A percentile compares a stretch with the other conserved stretches of the same genome.
Conservation (phyloP, 2,329 filamentous ascomycete genomes). For the Aspergillus pseudoviridinutans region DNA sequence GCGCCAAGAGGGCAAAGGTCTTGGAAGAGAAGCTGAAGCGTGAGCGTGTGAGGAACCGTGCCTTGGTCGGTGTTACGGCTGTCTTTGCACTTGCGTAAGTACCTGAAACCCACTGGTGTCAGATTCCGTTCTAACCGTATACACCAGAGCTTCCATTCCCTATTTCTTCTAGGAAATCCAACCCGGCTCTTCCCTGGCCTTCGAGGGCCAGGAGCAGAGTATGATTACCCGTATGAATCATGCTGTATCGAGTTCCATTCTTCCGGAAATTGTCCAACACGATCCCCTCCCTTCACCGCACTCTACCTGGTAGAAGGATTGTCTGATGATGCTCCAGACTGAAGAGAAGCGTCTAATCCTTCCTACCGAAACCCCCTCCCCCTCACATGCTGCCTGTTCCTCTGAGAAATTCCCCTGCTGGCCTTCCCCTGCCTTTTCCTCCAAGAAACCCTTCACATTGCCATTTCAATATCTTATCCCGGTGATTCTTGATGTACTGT, state of each 20-base stretch:
- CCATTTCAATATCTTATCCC: slow-evolving; percentile 4
- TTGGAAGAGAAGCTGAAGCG: slow-evolving; percentile 76
- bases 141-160: slow-evolving; percentile 42
- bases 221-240: neutral
- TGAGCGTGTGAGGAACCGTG: slow-evolving; percentile 80
- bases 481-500: slow-evolving; percentile 21
- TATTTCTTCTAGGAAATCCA: slow-evolving; percentile 40
- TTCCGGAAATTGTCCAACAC: neutral
- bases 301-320: neutral
- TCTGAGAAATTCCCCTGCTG: neutral
- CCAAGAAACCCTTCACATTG: neutral
- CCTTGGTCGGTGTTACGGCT: slow-evolving; percentile 79
- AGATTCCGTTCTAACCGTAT: slow-evolving; percentile 15
- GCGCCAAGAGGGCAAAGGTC: slow-evolving; percentile 65
- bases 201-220: neutral
- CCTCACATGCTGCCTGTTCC: slow-evolving; percentile 1
- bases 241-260: neutral
- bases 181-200: neutral
- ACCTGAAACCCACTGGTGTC: neutral
- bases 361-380: neutral
- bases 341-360: neutral
- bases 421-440: neutral
- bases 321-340: neutral
- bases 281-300: neutral
- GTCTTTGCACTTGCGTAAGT: slow-evolving; percentile 89